Percentiles rank a stretch among this genome's conserved stretches.
These are phyloP conservation scores for Pseudonitzschia pungens DNA, from an alignment of 108 stramenopile genomes.

Conservation along the genomic window DNA sequence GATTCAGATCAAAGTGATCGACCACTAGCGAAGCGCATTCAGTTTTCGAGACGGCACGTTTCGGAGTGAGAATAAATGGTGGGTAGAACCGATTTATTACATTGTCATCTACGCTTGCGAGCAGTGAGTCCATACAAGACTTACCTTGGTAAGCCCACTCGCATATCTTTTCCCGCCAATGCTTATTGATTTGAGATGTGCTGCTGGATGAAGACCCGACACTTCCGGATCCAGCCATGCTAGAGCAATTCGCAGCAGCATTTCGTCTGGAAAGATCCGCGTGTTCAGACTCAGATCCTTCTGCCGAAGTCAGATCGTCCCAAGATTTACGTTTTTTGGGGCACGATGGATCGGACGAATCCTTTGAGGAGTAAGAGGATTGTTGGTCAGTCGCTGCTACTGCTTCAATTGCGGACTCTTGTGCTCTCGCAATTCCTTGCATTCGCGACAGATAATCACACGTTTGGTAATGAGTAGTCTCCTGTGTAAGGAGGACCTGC, in stretches of 20 bases:
- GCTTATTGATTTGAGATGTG: constrained; percentile 36
- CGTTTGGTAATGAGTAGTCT: constrained; percentile 30
- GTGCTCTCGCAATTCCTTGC: constrained; percentile 17
- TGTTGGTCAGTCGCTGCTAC: neutral
- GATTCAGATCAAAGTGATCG: constrained; percentile 51
- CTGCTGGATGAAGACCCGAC: neutral
- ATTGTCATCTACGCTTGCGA: neutral
- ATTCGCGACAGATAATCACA: constrained; percentile 33
- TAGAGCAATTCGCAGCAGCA: neutral
- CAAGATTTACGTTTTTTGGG: constrained; percentile 5
- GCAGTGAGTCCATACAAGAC: neutral
- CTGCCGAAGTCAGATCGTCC: constrained; percentile 8
- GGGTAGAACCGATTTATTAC: no score
- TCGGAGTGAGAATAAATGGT: neutral
- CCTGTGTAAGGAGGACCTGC: constrained; percentile 35
- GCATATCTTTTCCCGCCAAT: constrained; percentile 57
- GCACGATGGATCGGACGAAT: neutral
- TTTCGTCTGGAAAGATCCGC: neutral
- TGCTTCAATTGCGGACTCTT: constrained; percentile 1
- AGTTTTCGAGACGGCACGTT: neutral
- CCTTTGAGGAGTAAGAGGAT: neutral
- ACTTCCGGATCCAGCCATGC: neutral
- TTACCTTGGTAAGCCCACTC: constrained; percentile 53
- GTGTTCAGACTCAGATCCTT: neutral
- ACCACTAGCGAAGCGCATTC: constrained; percentile 24